Conservation (phyloP, 495 filamentous ascomycete species). For the Aspergillus panamensis region DNA sequence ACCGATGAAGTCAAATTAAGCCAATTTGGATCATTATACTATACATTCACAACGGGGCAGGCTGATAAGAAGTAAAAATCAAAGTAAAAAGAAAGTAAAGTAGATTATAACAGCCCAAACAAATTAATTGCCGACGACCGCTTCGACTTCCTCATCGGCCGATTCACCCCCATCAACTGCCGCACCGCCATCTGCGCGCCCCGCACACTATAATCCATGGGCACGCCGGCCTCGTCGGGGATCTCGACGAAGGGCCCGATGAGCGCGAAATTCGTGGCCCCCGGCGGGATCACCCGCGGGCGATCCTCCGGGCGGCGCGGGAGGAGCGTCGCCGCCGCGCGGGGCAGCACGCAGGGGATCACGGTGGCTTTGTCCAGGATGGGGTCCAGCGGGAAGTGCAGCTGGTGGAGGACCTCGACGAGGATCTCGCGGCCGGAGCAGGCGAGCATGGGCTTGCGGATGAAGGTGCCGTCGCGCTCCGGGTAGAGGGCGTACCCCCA, state of each 20-base stretch:
- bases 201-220: constrained; percentile 42
- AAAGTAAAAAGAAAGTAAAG: background rate
- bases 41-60: too few species aligned
- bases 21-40: too few species aligned
- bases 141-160: constrained; percentile 14
- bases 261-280: constrained; percentile 36
- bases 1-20: too few species aligned
- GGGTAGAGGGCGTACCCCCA: constrained; percentile 44
- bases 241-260: constrained; percentile 47
- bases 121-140: constrained; percentile 14
- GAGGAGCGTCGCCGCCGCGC: constrained; percentile 28
- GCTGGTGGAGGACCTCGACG: constrained; percentile 34
- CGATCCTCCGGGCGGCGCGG: constrained; percentile 30
- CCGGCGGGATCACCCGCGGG: constrained; percentile 35
- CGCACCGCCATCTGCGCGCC: constrained; percentile 42
- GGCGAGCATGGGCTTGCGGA: constrained; percentile 39
- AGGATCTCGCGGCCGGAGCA: constrained; percentile 43
- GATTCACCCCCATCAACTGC: constrained; percentile 25
- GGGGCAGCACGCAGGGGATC: constrained; percentile 38
- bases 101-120: constrained; percentile 7
- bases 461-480: constrained; percentile 28
- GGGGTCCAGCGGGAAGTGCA: constrained; percentile 22
- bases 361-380: constrained; percentile 24
- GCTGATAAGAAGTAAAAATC: background rate
- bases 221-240: constrained; percentile 36